These are phyloP conservation scores for Trametes cinnabarina DNA, from an alignment of 768 basidiomycete genomes.

Conservation along the genomic window DNA sequence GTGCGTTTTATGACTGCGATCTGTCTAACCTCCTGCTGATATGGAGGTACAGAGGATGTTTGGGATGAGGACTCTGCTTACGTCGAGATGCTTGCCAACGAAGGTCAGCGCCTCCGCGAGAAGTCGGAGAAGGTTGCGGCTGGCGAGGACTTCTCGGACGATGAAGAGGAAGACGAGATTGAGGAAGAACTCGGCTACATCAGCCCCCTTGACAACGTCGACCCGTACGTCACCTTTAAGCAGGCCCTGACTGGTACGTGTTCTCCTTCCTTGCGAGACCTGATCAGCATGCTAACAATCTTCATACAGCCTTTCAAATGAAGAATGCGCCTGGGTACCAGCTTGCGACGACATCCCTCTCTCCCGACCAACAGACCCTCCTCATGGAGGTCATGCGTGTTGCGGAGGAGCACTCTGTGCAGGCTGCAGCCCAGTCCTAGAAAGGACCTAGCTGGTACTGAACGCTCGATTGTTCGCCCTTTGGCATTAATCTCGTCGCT, in stretches of 20 bases:
- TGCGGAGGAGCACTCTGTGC: slow-evolving; percentile 46
- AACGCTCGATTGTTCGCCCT: neutral
- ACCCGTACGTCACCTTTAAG: slow-evolving; percentile 79
- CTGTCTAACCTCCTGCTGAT: slow-evolving; percentile 3
- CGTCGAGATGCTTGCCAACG: slow-evolving; percentile 79
- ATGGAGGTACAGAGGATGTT: slow-evolving; percentile 86
- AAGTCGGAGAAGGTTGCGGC: slow-evolving; percentile 45
- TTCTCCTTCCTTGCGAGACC: neutral
- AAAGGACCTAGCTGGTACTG: neutral
- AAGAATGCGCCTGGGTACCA: slow-evolving; percentile 69
- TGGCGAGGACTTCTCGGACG: slow-evolving; percentile 36
- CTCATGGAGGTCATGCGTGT: slow-evolving; percentile 84
- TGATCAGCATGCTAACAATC: slow-evolving; percentile 1
- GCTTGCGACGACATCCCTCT: slow-evolving; percentile 66
- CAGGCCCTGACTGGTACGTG: slow-evolving; percentile 69
- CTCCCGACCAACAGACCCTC: slow-evolving; percentile 72
- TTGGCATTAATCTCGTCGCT: slow-evolving; percentile 10
- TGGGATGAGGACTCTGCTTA: slow-evolving; percentile 91
- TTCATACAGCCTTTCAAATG: slow-evolving; percentile 64
- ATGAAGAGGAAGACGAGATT: slow-evolving; percentile 51
- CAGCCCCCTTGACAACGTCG: slow-evolving; percentile 76
- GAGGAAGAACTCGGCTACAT: slow-evolving; percentile 85
- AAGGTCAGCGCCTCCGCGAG: slow-evolving; percentile 76
- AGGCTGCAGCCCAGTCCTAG: slow-evolving; percentile 7
- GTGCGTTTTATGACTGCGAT: slow-evolving; percentile 30